Evolutionary conservation across 78 protist species (phyloP).

Genomic region (Dictyostelium capitatum): DNA sequence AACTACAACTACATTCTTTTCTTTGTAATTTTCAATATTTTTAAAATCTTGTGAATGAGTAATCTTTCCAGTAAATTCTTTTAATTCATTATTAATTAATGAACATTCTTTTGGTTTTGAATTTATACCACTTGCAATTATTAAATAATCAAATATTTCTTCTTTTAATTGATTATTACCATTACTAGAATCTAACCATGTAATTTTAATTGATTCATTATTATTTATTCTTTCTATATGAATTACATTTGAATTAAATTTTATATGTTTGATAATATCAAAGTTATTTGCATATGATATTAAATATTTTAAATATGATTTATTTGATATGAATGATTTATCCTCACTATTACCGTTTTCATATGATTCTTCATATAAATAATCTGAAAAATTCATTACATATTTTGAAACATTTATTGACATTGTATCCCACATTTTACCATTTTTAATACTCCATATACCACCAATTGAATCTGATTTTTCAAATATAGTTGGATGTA

Average conservation of each 20-base stretch:
- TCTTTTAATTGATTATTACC: background rate
- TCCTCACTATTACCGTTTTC: too few relatives aligned
- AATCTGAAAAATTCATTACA: background rate
- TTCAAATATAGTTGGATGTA: constrained; percentile 10
- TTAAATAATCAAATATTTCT: background rate
- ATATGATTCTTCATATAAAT: background rate
- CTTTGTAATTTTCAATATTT: background rate
- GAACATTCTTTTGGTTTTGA: background rate
- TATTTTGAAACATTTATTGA: background rate
- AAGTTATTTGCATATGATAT: background rate
- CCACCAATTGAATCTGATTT: background rate
- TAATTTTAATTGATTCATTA: background rate
- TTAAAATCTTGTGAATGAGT: background rate
- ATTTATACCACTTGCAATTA: background rate
- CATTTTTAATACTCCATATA: background rate
- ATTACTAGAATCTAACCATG: background rate
- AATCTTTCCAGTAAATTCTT: background rate
- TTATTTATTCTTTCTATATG: background rate
- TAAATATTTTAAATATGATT: background rate
- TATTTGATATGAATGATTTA: background rate
- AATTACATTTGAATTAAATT: background rate
- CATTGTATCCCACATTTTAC: background rate
- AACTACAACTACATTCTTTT: background rate
- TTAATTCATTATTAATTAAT: background rate
- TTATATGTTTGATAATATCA: background rate